Base-by-base conservation (phyloP, 345 rosid species). In the Syzygium jambos region DNA sequence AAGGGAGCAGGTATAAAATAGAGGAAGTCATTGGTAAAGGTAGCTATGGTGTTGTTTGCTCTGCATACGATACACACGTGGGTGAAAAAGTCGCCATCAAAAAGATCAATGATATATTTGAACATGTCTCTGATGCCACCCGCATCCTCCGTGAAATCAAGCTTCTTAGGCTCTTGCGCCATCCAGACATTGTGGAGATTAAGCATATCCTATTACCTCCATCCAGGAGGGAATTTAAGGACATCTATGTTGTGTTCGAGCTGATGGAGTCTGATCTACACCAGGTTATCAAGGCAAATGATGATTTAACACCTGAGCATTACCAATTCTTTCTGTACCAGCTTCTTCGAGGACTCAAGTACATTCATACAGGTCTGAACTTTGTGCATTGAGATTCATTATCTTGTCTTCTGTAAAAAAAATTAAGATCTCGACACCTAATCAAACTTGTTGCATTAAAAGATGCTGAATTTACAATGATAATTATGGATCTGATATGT, bases 11-110 rank as follows among this genome's bases (percentile, higher is more conserved):
- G 89, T 96, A 96, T 88, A 94, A 61, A 85, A 96, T 96, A 87
- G 98, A 96, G 91, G 98, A 96, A 92, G 98, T 96, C 3, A 96
- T 96, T 77, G 98, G 98, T 86, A 96, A 96, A 92, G 98, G 98
- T 90, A 96, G 98, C 93, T 95, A 95, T 86, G 98, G 98, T 53
- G 98, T 96, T 57, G 98, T 96, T 51, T 96, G 98, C 92, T 96
- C 98, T 25, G 98, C 98, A 43, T 94, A 92, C 65, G 98, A 96
- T 84, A 93, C 98, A 1, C 98, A 93, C 87, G 88, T 93, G 7
- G 98, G 97, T 82, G 98, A 95, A 88, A 96, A 96, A 88, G 98
- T 96, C 29, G 98, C 98, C 4, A 96, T 96, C 53, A 96, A 96
- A 93, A 96, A 96, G 89, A 96, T 96, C 90, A 95, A 96, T 59